These are phyloP conservation scores for Eucalyptus tenuipes DNA, from an alignment of 345 rosid genomes.

Conservation along the genomic window DNA sequence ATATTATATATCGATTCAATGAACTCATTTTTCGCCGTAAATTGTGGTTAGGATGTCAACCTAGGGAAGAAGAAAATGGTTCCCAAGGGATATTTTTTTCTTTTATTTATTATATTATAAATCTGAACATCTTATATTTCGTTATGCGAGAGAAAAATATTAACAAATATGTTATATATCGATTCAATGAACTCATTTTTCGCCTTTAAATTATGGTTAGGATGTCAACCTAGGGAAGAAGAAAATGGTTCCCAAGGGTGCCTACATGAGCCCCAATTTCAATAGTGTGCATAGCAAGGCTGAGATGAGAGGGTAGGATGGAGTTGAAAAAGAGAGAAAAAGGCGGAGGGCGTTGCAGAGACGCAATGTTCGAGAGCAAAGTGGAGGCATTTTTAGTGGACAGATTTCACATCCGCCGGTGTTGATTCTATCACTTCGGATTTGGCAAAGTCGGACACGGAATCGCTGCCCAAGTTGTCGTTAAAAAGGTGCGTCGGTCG, in stretches of 20 bases:
- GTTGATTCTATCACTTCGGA: not conserved
- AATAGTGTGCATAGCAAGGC: not conserved
- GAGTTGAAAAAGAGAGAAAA: not conserved
- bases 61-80: too few species aligned
- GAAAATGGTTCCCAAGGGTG: not conserved
- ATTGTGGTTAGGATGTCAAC: not conserved
- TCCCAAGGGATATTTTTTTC: accelerated
- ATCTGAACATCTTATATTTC: accelerated
- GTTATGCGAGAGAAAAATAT: not conserved
- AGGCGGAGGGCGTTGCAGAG: not conserved
- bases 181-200: not conserved
- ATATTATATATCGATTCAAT: not conserved
- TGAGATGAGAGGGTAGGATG: not conserved
- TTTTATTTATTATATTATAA: not conserved
- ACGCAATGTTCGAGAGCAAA: not conserved
- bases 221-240: not conserved
- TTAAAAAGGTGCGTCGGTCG: not conserved
- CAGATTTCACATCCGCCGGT: not conserved
- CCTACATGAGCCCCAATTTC: not conserved
- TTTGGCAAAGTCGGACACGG: not conserved
- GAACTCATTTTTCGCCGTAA: not conserved
- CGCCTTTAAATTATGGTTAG: not conserved
- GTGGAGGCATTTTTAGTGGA: not conserved
- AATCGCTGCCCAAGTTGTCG: not conserved
- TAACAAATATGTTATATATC: not conserved